Conservation (phyloP, 2,329 filamentous ascomycete species). For the Rhinocladiella mackenziei region DNA sequence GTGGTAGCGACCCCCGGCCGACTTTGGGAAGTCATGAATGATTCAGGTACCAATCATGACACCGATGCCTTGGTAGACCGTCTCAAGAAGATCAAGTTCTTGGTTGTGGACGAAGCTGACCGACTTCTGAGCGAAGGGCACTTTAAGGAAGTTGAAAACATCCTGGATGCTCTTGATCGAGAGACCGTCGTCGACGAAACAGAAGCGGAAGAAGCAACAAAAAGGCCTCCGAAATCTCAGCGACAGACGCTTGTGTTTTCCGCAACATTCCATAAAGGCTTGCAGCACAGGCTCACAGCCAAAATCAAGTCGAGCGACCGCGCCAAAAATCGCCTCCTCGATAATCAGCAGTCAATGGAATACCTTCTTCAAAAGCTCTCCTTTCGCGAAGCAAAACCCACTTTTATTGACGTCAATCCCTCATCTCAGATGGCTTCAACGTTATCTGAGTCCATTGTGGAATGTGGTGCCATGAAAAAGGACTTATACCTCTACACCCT, state of each 20-base stretch:
- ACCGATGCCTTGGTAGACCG: conserved; percentile 60
- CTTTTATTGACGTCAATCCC: conserved; percentile 89
- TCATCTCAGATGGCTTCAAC: conserved; percentile 80
- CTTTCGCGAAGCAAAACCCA: conserved; percentile 78
- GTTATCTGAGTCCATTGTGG: conserved; percentile 82
- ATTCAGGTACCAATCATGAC: conserved; percentile 30
- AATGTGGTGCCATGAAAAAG: conserved; percentile 92
- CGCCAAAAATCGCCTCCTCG: conserved; percentile 57
- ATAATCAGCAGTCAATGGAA: conserved; percentile 73
- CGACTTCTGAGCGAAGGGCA: conserved; percentile 85
- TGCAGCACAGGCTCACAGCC: conserved; percentile 86
- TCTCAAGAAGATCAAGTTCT: conserved; percentile 70
- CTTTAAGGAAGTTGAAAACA: conserved; percentile 90
- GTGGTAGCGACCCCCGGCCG: conserved; percentile 91
- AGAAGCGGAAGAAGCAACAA: conserved; percentile 40
- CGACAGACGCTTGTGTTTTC: conserved; percentile 95
- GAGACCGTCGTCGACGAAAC: conserved; percentile 50
- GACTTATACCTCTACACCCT: conserved; percentile 91
- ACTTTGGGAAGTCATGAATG: conserved; percentile 88
- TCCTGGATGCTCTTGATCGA: conserved; percentile 74
- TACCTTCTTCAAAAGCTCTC: conserved; percentile 87
- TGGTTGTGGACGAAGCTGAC: conserved; percentile 94
- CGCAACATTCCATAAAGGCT: conserved; percentile 84
- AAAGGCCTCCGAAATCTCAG: conserved; percentile 34
- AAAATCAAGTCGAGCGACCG: conserved; percentile 55